A percentile compares a stretch with the other conserved stretches of the same genome.
Conservation (phyloP, 2,329 filamentous ascomycete species). For the Fusarium haematococcum region DNA sequence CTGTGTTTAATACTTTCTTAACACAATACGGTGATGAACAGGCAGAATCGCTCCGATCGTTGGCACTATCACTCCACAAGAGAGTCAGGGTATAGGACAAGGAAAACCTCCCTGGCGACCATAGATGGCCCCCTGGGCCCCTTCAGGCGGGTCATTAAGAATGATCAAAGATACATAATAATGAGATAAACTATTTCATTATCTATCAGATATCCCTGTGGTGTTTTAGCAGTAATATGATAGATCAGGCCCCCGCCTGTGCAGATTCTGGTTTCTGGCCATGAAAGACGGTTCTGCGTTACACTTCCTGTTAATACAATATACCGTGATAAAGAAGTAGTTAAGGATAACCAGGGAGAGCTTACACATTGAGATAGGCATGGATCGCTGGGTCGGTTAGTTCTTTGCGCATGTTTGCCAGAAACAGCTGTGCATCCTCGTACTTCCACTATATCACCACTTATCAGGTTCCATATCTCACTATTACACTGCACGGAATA, state of each 20-base stretch:
- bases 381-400: slow-evolving; percentile 23
- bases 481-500: rapidly evolving
- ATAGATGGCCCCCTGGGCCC: no score
- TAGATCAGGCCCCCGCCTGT: not conserved
- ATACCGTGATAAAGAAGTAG: not conserved
- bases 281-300: slow-evolving; percentile 10
- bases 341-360: not conserved
- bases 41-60: no score
- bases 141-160: no score
- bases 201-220: not conserved
- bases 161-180: no score
- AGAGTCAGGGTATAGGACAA: no score
- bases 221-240: not conserved
- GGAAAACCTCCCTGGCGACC: no score
- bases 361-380: slow-evolving; percentile 31
- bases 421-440: slow-evolving; percentile 32
- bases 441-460: slow-evolving; percentile 13
- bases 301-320: not conserved
- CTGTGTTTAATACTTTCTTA: no score
- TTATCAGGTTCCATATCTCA: not conserved
- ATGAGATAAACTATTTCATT: not conserved
- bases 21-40: no score
- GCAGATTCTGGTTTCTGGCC: slow-evolving; percentile 9
- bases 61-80: no score
- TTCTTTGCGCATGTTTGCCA: slow-evolving; percentile 29